Conservation (phyloP, 148 eudicot genomes). For the Vaccinium corymbosum region DNA sequence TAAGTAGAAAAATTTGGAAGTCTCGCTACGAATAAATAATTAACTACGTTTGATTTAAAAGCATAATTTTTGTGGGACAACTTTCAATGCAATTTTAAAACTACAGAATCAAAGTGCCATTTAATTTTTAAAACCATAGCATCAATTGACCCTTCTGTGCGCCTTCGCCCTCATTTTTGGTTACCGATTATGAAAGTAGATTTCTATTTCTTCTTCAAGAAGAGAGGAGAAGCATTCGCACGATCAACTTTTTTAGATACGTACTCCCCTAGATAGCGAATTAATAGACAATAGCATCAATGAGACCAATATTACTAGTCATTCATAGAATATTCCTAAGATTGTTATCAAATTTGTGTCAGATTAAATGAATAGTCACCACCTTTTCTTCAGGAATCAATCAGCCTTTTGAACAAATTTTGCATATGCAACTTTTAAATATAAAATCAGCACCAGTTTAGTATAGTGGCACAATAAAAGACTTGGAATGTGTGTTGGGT, state of each 20-base stretch:
- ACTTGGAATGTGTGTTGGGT: background rate
- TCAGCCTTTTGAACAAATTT: background rate
- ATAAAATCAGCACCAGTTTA: background rate
- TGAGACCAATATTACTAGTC: background rate
- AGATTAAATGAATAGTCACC: background rate
- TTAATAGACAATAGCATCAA: background rate
- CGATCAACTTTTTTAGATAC: background rate
- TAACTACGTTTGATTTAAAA: no score
- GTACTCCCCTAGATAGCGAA: background rate
- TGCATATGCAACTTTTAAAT: background rate
- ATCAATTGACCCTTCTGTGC: background rate
- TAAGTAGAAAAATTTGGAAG: no score
- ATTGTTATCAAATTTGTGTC: slow-evolving; percentile 11
- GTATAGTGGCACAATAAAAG: background rate
- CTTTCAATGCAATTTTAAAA: no score
- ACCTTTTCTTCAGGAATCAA: background rate
- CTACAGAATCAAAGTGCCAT: no score
- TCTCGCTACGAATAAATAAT: no score
- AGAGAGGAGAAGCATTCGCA: background rate
- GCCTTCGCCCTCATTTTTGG: background rate
- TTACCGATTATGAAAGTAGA: background rate
- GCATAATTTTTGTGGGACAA: no score
- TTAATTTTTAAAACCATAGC: background rate
- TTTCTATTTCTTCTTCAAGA: background rate
- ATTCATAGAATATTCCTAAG: background rate